phyloP scores from a whole-genome alignment of 768 basidiomycete species.

The Pleurotus platypus region DNA sequence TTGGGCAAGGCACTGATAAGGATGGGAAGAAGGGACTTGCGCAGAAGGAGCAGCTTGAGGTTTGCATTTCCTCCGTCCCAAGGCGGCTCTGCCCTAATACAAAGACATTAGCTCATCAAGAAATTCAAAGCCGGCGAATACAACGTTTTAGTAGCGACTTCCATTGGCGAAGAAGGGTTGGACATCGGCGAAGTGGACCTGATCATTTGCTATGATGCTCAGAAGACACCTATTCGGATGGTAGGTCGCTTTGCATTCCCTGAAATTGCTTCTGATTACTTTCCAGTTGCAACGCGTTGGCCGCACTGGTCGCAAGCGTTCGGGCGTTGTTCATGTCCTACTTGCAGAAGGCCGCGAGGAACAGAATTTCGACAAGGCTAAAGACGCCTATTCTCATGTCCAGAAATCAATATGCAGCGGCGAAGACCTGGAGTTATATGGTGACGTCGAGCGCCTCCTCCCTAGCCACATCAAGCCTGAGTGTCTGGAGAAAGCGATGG shows the following conservation, averaged over 20 bases:
- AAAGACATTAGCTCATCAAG: constrained; percentile 61
- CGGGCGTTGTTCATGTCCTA: constrained; percentile 86
- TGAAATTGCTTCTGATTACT: constrained; percentile 5
- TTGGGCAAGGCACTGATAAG: constrained; percentile 87
- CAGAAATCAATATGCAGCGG: constrained; percentile 86
- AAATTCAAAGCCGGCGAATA: constrained; percentile 84
- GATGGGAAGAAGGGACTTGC: constrained; percentile 83
- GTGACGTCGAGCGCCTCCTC: constrained; percentile 85
- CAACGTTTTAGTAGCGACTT: constrained; percentile 94
- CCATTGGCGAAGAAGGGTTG: constrained; percentile 96
- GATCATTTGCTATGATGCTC: constrained; percentile 94
- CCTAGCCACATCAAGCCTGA: constrained; percentile 75
- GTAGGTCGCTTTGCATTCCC: constrained; percentile 38
- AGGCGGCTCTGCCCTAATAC: constrained; percentile 9
- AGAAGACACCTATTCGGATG: constrained; percentile 95
- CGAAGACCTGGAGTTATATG: constrained; percentile 85
- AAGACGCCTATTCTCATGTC: constrained; percentile 81
- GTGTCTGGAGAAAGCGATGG: constrained; percentile 79
- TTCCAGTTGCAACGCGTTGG: constrained; percentile 91
- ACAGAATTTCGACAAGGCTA: constrained; percentile 83
- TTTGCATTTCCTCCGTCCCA: constrained; percentile 28
- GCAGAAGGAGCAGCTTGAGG: constrained; percentile 90
- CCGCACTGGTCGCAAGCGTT: constrained; percentile 89
- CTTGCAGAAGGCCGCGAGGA: constrained; percentile 92
- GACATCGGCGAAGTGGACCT: constrained; percentile 98